Percentiles rank a stretch among this genome's conserved stretches.
Evolutionary conservation across 148 eudicot genomes (phyloP).

Genomic region (Persicaria tinctoria): DNA sequence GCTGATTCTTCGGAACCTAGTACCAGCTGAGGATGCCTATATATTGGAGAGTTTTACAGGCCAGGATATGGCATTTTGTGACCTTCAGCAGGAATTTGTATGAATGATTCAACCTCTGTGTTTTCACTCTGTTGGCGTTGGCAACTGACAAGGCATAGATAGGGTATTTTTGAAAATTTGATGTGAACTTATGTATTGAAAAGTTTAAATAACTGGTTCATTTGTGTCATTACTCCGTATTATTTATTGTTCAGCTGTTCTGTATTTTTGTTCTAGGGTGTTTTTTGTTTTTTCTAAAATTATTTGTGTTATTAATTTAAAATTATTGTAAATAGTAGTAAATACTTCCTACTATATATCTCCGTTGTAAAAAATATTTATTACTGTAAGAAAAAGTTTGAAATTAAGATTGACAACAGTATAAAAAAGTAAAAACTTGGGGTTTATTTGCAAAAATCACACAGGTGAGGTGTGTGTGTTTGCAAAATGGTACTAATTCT

Average conservation of each 20-base stretch:
- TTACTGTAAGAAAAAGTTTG: too few species aligned
- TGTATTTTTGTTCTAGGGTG: background rate
- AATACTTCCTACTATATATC: too few species aligned
- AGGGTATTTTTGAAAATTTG: background rate
- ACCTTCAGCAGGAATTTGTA: background rate
- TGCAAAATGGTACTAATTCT: too few species aligned
- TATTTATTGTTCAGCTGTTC: background rate
- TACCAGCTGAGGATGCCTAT: slow-evolving; percentile 5
- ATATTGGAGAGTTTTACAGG: background rate
- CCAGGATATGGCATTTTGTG: background rate
- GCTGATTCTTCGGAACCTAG: background rate
- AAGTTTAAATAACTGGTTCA: background rate
- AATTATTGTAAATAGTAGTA: background rate
- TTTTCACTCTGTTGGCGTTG: background rate
- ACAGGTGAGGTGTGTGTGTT: too few species aligned
- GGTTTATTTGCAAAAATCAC: too few species aligned
- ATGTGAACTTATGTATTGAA: background rate
- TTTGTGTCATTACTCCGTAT: background rate
- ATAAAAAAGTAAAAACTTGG: too few species aligned
- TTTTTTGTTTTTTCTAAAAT: background rate
- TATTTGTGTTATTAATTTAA: background rate
- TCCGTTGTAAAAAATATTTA: too few species aligned
- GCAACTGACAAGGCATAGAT: slow-evolving; percentile 4
- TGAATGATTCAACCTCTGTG: background rate
- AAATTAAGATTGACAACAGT: too few species aligned